Percentiles rank a stretch among this genome's conserved stretches.
These are phyloP conservation scores for Verticillium zaregamsianum DNA, from an alignment of 2,329 filamentous ascomycete species.

Conservation along the genomic window DNA sequence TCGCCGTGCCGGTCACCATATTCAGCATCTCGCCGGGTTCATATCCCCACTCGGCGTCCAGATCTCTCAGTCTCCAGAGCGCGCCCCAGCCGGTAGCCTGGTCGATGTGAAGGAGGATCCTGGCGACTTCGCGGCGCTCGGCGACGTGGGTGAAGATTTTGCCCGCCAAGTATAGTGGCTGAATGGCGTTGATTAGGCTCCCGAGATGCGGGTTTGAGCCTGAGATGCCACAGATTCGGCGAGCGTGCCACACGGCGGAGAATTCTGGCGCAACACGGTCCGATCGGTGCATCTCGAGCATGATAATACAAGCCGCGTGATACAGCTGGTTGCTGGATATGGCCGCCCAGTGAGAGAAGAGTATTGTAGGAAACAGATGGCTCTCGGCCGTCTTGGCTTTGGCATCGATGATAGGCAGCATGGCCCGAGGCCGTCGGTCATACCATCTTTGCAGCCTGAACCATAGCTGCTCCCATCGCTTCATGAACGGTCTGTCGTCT, in stretches of 20 bases:
- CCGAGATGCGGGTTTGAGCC: constrained; percentile 44
- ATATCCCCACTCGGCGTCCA: constrained; percentile 33
- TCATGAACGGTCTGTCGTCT: constrained; percentile 29
- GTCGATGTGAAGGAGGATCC: constrained; percentile 39
- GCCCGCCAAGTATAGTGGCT: constrained; percentile 47
- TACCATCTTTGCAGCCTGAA: constrained; percentile 42
- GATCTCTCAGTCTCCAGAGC: constrained; percentile 42
- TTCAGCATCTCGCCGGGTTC: constrained; percentile 7
- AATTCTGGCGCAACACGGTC: constrained; percentile 16
- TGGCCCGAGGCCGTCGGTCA: constrained; percentile 32
- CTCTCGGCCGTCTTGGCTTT: constrained; percentile 16
- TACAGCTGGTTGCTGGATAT: constrained; percentile 50
- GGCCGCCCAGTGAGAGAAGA: constrained; percentile 44
- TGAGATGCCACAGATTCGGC: constrained; percentile 47
- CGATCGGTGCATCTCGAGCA: constrained; percentile 38
- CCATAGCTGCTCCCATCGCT: constrained; percentile 41
- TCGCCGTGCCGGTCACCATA: not conserved
- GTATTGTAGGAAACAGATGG: constrained; percentile 39
- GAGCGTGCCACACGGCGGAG: constrained; percentile 40
- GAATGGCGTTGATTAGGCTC: constrained; percentile 47
- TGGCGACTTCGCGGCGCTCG: constrained; percentile 27
- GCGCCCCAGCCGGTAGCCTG: constrained; percentile 44
- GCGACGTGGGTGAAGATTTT: constrained; percentile 39
- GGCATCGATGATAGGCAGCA: constrained; percentile 22
- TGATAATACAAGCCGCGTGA: constrained; percentile 44